Base-by-base conservation (phyloP, 192 early-diverging fungal genomes). In the Chytriomyces sp. region DNA sequence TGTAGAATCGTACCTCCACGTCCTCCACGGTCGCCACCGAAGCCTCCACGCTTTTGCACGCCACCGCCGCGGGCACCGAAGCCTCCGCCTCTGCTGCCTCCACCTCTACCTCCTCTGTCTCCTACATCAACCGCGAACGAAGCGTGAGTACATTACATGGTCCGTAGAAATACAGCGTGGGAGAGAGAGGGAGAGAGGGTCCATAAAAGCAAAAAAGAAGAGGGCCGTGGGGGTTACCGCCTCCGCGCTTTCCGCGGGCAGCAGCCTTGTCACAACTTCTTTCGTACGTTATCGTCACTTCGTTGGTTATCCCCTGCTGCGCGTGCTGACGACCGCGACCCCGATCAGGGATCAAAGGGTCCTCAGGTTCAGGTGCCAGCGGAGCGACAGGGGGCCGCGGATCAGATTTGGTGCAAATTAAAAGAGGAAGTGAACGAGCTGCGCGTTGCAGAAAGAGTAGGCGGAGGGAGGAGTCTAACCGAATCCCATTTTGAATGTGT, bases 11-110 rank as follows among this genome's bases (percentile, higher is more conserved):
- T 69, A 69, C 63, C 71, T 65, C 71, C 64, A 55, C 71, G 64
- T 17, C 74, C 74, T 28, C 74, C 69, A 54, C 61, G 67, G 38
- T 75, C 78, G 32, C 79, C 78, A 32, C 78, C 73, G 39, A 64
- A 70, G 54, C 81, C 81, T 33, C 81, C 81, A 37, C 75, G 71
- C 26, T 58, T 56, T 28, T 39, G 36, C n/a, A 72, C 61, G 49
- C 72, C 71, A 12, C 71, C 71, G 10, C 64, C 73, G 40, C 73
- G 73, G 33, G 64, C 64, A 59, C 62, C 70, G 32, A 77, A 72
- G 41, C 72, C 58, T 44, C 72, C 75, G 52, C 78, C 75, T 49
- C 74, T 65, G 52, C 75, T 58, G 60, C 73, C 63, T 19, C 73
- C 64, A 17, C 73, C 73, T 28, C 73, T 28, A 32, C 73, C 56